These are phyloP conservation scores for Nicotiana noctiflora DNA, from an alignment of 257 asterid species.

Conservation along the genomic window DNA sequence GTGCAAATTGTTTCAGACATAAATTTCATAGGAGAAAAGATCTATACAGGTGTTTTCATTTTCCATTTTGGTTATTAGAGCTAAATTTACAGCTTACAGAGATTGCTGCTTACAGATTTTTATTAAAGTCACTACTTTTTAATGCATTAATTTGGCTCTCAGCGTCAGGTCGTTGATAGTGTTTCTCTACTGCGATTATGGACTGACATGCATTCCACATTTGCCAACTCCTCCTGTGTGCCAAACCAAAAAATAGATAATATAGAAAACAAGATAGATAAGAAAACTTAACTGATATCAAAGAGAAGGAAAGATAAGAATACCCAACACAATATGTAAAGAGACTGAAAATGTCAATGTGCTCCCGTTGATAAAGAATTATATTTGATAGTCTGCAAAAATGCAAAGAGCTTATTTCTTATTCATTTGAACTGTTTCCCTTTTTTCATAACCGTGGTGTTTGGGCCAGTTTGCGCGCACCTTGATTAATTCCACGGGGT, in stretches of 20 bases:
- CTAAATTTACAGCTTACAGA: neutral
- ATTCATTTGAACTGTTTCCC: neutral
- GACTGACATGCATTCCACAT: neutral
- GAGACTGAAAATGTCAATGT: neutral
- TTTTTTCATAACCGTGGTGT: no score
- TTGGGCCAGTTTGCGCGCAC: no score
- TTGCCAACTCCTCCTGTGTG: neutral
- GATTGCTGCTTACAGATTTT: neutral
- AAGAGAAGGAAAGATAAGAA: neutral
- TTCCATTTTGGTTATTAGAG: neutral
- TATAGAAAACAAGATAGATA: neutral
- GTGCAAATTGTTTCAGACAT: neutral
- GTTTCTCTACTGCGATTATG: neutral
- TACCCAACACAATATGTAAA: neutral
- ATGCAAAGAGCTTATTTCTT: neutral
- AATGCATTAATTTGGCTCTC: neutral
- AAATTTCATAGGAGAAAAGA: neutral
- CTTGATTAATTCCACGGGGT: no score
- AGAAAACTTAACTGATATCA: neutral
- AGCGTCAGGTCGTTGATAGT: neutral
- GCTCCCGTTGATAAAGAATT: neutral
- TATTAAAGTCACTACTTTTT: neutral
- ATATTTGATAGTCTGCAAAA: neutral
- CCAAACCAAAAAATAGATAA: neutral
- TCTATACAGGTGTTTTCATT: neutral